phyloP scores from a whole-genome alignment of 495 filamentous ascomycete genomes.

The Letharia lupina region DNA sequence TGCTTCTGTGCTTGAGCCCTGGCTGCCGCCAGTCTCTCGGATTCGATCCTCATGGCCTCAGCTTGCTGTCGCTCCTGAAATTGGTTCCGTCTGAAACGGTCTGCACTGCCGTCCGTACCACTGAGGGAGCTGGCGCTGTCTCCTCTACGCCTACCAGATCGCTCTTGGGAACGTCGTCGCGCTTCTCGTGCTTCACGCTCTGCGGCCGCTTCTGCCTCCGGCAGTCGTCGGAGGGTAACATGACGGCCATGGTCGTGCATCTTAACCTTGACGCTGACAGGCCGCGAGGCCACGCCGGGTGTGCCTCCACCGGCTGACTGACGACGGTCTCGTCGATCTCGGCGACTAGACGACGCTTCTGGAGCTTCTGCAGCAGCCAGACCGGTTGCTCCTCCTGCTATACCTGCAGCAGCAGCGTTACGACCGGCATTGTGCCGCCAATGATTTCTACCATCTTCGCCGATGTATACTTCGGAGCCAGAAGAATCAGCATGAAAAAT shows the following conservation, averaged over 20 bases:
- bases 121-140: conserved; percentile 41
- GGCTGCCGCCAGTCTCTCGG: conserved; percentile 32
- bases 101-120: conserved; percentile 36
- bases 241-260: conserved; percentile 72
- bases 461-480: conserved; percentile 49
- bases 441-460: conserved; percentile 41
- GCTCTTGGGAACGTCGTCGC: conserved; percentile 38
- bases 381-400: conserved; percentile 38
- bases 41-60: conserved; percentile 40
- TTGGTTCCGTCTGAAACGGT: conserved; percentile 46
- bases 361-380: conserved; percentile 40
- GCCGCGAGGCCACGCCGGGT: conserved; percentile 45
- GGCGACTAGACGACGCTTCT: conserved; percentile 36
- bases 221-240: conserved; percentile 71
- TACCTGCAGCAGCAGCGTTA: conserved; percentile 30
- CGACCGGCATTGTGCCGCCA: conserved; percentile 36
- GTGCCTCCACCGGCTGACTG: conserved; percentile 25
- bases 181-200: conserved; percentile 50
- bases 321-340: conserved; percentile 31
- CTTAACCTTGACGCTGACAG: conserved; percentile 71
- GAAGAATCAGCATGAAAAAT: conserved; percentile 50
- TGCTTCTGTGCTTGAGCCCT: conserved; percentile 21
- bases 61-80: conserved; percentile 43
- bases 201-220: conserved; percentile 69
- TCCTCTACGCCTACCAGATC: conserved; percentile 26